A percentile compares a stretch with the other conserved stretches of the same genome.
phyloP scores from a whole-genome alignment of 1,284 basidiomycete species.

The Marasmius tenuissimus region DNA sequence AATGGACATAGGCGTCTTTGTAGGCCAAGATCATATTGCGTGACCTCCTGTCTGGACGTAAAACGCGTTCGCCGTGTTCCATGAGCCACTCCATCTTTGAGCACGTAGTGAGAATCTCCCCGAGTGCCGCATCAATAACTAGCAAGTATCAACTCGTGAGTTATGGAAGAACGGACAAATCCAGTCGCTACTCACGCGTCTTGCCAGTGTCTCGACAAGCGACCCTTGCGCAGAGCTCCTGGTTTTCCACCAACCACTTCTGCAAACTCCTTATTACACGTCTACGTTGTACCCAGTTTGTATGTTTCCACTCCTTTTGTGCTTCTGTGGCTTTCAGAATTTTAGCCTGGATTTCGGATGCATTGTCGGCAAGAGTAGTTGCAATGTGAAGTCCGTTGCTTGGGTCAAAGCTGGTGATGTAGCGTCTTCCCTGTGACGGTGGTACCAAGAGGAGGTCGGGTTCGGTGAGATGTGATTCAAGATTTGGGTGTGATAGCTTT shows the following conservation, averaged over 20 bases:
- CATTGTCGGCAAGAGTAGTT: conserved; percentile 68
- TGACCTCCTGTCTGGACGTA: conserved; percentile 70
- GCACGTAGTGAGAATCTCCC: conserved; percentile 87
- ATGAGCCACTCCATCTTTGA: conserved; percentile 90
- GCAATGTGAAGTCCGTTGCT: conserved; percentile 80
- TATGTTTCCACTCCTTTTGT: conserved; percentile 70
- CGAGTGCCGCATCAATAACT: conserved; percentile 89
- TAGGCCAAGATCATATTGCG: conserved; percentile 82
- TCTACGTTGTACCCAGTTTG: conserved; percentile 76
- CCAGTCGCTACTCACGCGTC: conserved; percentile 65
- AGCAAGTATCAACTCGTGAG: conserved; percentile 5
- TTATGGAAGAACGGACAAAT: background rate
- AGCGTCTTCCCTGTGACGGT: conserved; percentile 47
- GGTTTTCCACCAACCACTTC: conserved; percentile 89
- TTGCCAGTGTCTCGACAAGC: conserved; percentile 96
- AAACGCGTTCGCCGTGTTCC: conserved; percentile 73
- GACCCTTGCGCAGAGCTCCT: conserved; percentile 84
- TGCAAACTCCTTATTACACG: conserved; percentile 83
- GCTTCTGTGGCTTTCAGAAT: conserved; percentile 68
- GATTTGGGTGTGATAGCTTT: conserved; percentile 53
- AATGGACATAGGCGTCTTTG: conserved; percentile 83
- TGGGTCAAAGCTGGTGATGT: conserved; percentile 91
- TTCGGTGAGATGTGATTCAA: conserved; percentile 63
- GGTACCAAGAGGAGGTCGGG: conserved; percentile 50
- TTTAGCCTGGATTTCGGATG: conserved; percentile 73